Base-by-base conservation (phyloP, 2,329 filamentous ascomycete species). In the Ceratocystis albifundus region DNA sequence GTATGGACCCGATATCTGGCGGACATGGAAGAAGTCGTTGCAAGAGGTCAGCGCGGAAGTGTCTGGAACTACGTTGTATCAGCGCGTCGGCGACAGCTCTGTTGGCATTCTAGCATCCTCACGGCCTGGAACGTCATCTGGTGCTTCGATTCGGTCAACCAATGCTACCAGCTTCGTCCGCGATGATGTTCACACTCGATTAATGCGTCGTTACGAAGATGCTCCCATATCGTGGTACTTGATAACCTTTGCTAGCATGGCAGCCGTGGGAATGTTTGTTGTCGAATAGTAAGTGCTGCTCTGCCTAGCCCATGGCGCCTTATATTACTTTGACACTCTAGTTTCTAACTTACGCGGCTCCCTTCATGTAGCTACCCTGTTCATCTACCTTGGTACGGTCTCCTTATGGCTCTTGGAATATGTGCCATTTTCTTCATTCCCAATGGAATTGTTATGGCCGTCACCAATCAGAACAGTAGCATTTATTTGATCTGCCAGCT, bases 401-500 rank as follows among this genome's bases (percentile, higher is more conserved):
- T 96, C 2, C 78, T 95, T 17, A 80, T 96, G 4, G 88, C 90
- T 1, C 80, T 96, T 1, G 83, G 80, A 30, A 90, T 95, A 65
- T 90, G 89, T 68, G 85, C 86, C 22, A 75, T 93, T 65, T 87
- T 95, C 68, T 95, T 95, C 77, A 90, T 96, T 68, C 90, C 90
- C 10, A 93, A 94, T 69, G 90, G 90, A 68, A 94, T 95, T 73
- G 88, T 96, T 71, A 95, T 94, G 88, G 90, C 90, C 17, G 90
- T 95, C 70, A 95, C 90, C 8, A 95, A 94, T 74, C 89, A 93
- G 73, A 89, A 94, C 74, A 90, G 86, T 75, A 90, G 87, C 74
- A 89, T 93, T 70, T 94, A 93, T 74, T 81, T 94, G 45, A 89
- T 94, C 71, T 93, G 89, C 74, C 90, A 94, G 75, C 82, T 95